Base-by-base conservation (phyloP, 2,329 filamentous ascomycete genomes). In the Colletotrichum filicis region DNA sequence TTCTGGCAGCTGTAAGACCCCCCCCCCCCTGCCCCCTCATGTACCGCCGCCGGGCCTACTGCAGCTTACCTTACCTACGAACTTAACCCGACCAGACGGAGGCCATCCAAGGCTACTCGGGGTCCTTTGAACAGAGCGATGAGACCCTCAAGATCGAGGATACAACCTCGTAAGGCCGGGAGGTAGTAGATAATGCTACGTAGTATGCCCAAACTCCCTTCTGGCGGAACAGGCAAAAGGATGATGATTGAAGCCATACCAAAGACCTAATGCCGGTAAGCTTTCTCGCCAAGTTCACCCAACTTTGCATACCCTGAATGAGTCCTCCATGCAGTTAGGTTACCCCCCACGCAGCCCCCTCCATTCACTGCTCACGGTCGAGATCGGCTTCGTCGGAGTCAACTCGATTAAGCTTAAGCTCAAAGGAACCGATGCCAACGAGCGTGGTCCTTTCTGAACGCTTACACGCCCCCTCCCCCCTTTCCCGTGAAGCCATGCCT, bases 61-160 rank as follows among this genome's bases (percentile, higher is more conserved):
- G 42, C 42, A 32, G n/a, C n/a, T 49, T 49, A 49, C 42, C 42
- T 42, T 19, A n/a, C 42, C 19, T 49, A 49, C 42, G 42, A 49
- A n/a, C 42, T 49, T 26, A 37, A 64, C 26, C 26, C 26, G 60
- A 64, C 26, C 26, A 68, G 46, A 49, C 65, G 42, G 30, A 60
- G 64, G 26, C 24, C 14, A 53, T 30, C 19, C 42, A 49, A 49
- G 42, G 42, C 16, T 42, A 42, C 37, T 16, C 5, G 16, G 42
- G 42, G 42, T 19, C 42, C 42, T 49, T 49, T 49, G 42, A 49
- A 49, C 7, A n/a, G 7, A 49, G 19, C 42, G 42, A n/a, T n/a
- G 42, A 49, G 42, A 49, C 42, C 8, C 19, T 49, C 19, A 11
- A 49, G 16, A 49, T n/a, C 42, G 42, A 49, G 42, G 42, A 49